Percentiles rank a stretch among this genome's conserved stretches.
Evolutionary conservation across 2,329 filamentous ascomycete genomes (phyloP).

Genomic region (Alternaria dauci): DNA sequence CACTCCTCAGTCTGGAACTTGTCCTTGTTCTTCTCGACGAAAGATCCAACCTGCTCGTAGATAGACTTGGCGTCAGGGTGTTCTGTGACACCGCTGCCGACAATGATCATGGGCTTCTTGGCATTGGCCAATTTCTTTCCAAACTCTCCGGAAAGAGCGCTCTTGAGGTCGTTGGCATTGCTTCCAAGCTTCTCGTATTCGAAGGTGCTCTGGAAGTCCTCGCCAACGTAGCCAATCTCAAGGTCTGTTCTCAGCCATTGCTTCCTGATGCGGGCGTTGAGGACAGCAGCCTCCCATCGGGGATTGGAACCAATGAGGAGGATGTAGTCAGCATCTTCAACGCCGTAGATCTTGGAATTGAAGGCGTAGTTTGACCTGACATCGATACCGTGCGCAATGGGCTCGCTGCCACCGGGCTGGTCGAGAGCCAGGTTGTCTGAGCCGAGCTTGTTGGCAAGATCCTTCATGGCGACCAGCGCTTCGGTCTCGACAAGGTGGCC

Average conservation of each 20-base stretch:
- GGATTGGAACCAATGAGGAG: slow-evolving; percentile 95
- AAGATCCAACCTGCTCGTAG: slow-evolving; percentile 87
- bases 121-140: slow-evolving; percentile 90
- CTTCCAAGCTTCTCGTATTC: slow-evolving; percentile 90
- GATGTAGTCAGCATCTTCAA: slow-evolving; percentile 92
- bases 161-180: slow-evolving; percentile 82
- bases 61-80: slow-evolving; percentile 90
- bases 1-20: slow-evolving; percentile 91
- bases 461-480: slow-evolving; percentile 94
- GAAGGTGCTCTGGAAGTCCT: slow-evolving; percentile 92
- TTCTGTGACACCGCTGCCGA: slow-evolving; percentile 91
- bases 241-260: slow-evolving; percentile 96
- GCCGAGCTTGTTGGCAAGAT: slow-evolving; percentile 93
- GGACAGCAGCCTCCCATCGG: slow-evolving; percentile 89
- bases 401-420: slow-evolving; percentile 81
- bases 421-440: slow-evolving; percentile 96
- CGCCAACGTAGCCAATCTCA: slow-evolving; percentile 88
- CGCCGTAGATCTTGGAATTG: slow-evolving; percentile 93
- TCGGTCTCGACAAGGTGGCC: slow-evolving; percentile 92
- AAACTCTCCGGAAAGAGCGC: slow-evolving; percentile 83
- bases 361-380: slow-evolving; percentile 94
- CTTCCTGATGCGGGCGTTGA: slow-evolving; percentile 97
- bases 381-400: slow-evolving; percentile 90
- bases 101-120: slow-evolving; percentile 94
- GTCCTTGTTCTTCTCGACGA: slow-evolving; percentile 90